Conservation (phyloP, 1,284 basidiomycete genomes). For the Apiotrichum domesticum region DNA sequence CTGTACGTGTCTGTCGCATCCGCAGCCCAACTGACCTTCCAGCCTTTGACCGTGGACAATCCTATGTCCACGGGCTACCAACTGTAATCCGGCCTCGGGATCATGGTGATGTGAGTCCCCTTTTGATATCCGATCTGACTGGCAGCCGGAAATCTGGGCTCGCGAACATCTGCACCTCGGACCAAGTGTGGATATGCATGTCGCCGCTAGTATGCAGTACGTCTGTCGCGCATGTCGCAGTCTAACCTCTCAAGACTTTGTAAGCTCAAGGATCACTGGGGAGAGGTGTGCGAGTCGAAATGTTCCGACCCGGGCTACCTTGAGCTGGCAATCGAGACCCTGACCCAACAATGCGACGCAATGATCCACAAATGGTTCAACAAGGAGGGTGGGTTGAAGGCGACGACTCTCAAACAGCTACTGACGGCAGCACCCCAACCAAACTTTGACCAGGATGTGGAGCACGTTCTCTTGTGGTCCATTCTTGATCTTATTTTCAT, state of each 20-base stretch:
- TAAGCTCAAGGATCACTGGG: conserved; percentile 36
- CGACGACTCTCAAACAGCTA: background rate
- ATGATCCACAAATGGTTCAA: conserved; percentile 27
- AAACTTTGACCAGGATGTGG: conserved; percentile 25
- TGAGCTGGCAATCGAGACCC: conserved; percentile 28
- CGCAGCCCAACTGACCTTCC: background rate
- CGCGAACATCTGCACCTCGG: conserved; percentile 29
- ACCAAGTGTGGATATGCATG: conserved; percentile 31
- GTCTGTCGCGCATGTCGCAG: background rate
- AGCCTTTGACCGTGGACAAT: conserved; percentile 32
- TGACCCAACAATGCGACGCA: conserved; percentile 23
- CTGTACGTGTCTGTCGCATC: conserved; percentile 12
- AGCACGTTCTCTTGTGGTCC: conserved; percentile 31
- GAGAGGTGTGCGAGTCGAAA: conserved; percentile 22
- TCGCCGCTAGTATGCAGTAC: conserved; percentile 32
- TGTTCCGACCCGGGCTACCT: conserved; percentile 20
- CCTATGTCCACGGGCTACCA: conserved; percentile 29
- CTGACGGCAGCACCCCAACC: conserved; percentile 17
- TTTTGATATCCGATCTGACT: background rate
- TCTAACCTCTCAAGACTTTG: conserved; percentile 19
- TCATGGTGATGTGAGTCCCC: conserved; percentile 22
- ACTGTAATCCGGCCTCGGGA: conserved; percentile 25
- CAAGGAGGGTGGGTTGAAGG: conserved; percentile 19
- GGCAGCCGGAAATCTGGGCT: conserved; percentile 30
- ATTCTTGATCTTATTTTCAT: conserved; percentile 32